phyloP scores from a whole-genome alignment of 441 rosid genomes.

The Mallotus repandus region DNA sequence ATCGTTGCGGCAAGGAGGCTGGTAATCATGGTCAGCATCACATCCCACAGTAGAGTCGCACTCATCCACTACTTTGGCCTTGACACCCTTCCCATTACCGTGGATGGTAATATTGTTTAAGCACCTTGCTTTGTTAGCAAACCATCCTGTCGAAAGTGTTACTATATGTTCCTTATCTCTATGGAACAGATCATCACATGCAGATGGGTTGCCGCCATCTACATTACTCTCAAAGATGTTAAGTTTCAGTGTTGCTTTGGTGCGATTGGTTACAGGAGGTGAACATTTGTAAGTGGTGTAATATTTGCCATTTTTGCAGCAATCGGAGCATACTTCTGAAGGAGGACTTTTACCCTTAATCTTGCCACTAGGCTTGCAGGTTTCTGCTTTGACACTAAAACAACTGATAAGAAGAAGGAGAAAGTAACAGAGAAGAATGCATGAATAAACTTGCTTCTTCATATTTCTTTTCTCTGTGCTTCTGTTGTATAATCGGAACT shows the following conservation, averaged over 20 bases:
- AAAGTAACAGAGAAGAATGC: not conserved
- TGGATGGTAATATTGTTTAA: conserved; percentile 25
- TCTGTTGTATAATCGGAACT: not conserved
- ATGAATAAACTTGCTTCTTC: conserved; percentile 5
- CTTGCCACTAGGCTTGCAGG: conserved; percentile 8
- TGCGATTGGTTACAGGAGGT: conserved; percentile 25
- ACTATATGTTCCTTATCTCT: conserved; percentile 33
- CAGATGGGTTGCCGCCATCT: conserved; percentile 32
- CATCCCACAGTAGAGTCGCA: conserved; percentile 26
- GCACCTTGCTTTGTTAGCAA: conserved; percentile 26
- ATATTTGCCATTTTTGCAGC: conserved; percentile 19
- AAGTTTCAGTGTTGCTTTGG: conserved; percentile 31
- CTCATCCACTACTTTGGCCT: conserved; percentile 40
- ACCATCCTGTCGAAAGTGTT: conserved; percentile 43
- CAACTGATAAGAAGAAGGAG: not conserved
- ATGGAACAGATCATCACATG: conserved; percentile 34
- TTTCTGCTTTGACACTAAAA: not conserved
- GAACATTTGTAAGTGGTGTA: conserved; percentile 36
- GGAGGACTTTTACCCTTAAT: not conserved
- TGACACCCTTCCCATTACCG: conserved; percentile 30
- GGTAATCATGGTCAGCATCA: conserved; percentile 22
- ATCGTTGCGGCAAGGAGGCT: conserved; percentile 19
- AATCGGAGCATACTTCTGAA: not conserved
- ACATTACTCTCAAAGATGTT: conserved; percentile 33
- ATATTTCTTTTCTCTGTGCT: not conserved